Base-by-base conservation (phyloP, 2,329 filamentous ascomycete genomes). In the Aspergillus sp. region DNA sequence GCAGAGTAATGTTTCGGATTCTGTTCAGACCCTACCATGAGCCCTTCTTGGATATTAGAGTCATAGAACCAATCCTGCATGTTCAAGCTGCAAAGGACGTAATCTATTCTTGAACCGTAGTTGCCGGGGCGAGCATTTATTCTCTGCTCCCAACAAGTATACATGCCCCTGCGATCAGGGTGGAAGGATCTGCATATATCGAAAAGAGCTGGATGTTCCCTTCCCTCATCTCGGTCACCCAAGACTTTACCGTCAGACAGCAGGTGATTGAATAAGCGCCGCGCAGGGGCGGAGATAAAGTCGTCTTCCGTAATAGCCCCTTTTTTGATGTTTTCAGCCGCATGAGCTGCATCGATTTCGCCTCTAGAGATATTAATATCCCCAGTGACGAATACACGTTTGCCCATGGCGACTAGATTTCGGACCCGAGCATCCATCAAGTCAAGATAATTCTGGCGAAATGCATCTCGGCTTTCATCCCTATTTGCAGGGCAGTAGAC, bases 61-160 rank as follows among this genome's bases (percentile, higher is more conserved):
- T 87, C 85, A 24, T 78, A 80, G 67, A 96, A 89, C 91, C 93
- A 97, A 51, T 83, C 78, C 66, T 87, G 89, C 79, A 96, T 89
- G 36, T 84, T 83, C 41, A 88, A 80, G 62, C 87, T 95, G 71
- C 91, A 96, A 3, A 98, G 81, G 17, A 99, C 84, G 74, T 96
- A 98, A 74, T 99, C 95, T 65, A 98, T 98, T 36, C 95, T 85
- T 54, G 90, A 89, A 5, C 95, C 95, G 73, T 89, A 96, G 71
- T 98, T 98, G 3, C 90, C 92, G 3, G 93, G 93, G n/a, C 95
- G 83, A n/a, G 91, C 90, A 73, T 98, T 98, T 69, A 92, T 89
- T 71, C 90, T 93, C 50, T 91, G 93, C 62, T 98, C 92, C 93
- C 93, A 98, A 72, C 93, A 96, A 0, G 95, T 98, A 72, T 91